These are phyloP conservation scores for Diaporthe citriasiana DNA, from an alignment of 2,329 filamentous ascomycete genomes.

Conservation along the genomic window DNA sequence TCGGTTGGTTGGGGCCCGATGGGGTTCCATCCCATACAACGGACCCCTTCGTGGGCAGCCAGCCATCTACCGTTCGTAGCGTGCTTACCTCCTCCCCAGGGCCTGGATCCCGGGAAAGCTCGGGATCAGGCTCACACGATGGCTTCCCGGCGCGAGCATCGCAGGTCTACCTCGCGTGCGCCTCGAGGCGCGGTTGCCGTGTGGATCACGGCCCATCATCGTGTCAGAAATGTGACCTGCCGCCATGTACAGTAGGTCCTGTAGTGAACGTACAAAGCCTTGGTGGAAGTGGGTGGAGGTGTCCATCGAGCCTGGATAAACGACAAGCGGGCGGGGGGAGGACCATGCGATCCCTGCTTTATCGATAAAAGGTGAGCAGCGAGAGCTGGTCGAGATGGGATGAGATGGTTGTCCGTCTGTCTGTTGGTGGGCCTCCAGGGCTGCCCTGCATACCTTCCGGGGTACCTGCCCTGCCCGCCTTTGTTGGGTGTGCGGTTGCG, in stretches of 20 bases:
- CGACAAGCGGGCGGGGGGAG: neutral
- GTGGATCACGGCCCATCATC: neutral
- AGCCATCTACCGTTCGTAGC: conserved; percentile 8
- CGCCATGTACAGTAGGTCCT: neutral
- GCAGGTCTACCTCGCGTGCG: neutral
- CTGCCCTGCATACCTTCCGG: conserved; percentile 17
- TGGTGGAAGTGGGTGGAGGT: conserved; percentile 17
- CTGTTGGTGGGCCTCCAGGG: conserved; percentile 3
- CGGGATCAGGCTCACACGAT: conserved; percentile 8
- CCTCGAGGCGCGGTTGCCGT: neutral
- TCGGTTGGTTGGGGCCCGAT: conserved; percentile 12
- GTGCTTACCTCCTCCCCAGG: neutral
- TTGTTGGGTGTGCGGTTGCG: neutral
- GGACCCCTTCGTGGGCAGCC: conserved; percentile 18
- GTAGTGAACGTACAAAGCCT: conserved; percentile 1
- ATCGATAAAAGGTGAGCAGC: conserved; percentile 31
- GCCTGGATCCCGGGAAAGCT: conserved; percentile 15
- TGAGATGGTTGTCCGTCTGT: conserved; percentile 11
- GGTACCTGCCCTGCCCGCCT: conserved; percentile 23
- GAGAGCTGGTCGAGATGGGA: conserved; percentile 28
- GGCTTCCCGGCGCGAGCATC: neutral
- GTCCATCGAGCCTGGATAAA: neutral
- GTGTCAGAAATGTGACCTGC: neutral
- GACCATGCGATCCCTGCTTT: conserved; percentile 31
- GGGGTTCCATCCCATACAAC: conserved; percentile 3